Conservation (phyloP, 129 eudicot genomes). For the Flaveria brownii region DNA sequence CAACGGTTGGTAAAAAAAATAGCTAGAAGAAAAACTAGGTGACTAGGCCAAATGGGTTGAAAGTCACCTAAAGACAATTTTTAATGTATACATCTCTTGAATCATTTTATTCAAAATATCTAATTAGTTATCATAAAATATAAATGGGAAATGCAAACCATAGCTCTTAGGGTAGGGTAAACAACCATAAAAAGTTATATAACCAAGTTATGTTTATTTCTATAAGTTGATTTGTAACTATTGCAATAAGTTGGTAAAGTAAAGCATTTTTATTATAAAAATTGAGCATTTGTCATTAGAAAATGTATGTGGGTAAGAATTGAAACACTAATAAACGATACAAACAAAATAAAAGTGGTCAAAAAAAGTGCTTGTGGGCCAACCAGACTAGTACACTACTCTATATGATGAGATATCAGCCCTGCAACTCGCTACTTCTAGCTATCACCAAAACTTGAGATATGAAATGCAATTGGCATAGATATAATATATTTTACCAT, state of each 20-base stretch:
- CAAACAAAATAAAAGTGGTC: neutral
- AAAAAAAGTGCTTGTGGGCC: neutral
- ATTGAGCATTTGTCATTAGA: neutral
- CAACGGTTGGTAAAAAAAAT: neutral
- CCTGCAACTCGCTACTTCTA: constrained; percentile 18
- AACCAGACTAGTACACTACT: neutral
- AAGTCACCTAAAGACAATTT: constrained; percentile 1
- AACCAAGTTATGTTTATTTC: neutral
- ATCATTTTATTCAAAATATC: neutral
- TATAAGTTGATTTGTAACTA: neutral
- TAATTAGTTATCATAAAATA: neutral
- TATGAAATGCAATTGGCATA: constrained; percentile 13
- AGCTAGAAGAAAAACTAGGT: neutral
- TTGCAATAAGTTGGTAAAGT: neutral
- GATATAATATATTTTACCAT: neutral
- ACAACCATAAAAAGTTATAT: neutral
- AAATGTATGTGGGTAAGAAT: neutral
- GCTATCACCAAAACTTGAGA: constrained; percentile 13
- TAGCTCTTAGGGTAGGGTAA: neutral
- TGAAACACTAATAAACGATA: neutral
- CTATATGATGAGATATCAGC: neutral
- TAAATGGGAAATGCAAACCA: neutral
- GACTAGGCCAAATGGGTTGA: constrained; percentile 3
- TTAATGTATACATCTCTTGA: neutral
- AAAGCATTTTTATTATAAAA: neutral